Evolutionary conservation across 2,329 filamentous ascomycete genomes (phyloP), one percentile per base, ranked within the genome.

Genomic region (Fusarium phyllophilum): DNA sequence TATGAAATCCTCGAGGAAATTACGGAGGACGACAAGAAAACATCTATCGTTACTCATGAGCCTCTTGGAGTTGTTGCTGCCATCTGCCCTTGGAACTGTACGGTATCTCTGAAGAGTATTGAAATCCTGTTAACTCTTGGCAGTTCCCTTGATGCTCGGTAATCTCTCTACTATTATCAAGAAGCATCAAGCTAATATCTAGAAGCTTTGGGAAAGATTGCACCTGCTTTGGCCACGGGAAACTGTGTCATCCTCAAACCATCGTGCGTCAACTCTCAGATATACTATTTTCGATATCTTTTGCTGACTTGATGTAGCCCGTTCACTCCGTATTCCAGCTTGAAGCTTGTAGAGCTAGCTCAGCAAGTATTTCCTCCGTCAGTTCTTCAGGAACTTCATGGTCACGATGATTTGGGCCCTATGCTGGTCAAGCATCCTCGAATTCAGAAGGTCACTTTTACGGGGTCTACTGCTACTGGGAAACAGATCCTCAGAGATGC

Each of bases 21-120:
- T 2, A 29, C n/a, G 1, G 26, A 62, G 9, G 60, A 62, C 9
- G 22, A 58, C 6, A 34, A 34, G 24, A 62, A 62, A 33, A 24
- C 31, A 5, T 26, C 12, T 6, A 38, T 56, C 2, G 4, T 56
- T 3, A 56, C 59, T 5, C 33, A 62, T 2, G 60, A 58, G 22
- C 60, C 60, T 41, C 41, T 62, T 22, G 60, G 60, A 22, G 51
- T 62, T 18, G 60, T 58, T 17, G 51, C 60, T 8, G 51, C 60
- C 4, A 62, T 62, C 13, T 62, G 60, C n/a, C 60, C 60, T 14
- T 62, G 60, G 60, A 62, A 62, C 15, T 62, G 60, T 62, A 34
- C 5, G 39, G 22, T 31, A 3, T 5, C 11, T 3, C 8, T 9
- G 5, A 10, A 44, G 15, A 8, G 6, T 44, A 8, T 24, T 18